Evolutionary conservation across 208 protist species (phyloP).

Genomic region (Trypanosoma boissoni): DNA sequence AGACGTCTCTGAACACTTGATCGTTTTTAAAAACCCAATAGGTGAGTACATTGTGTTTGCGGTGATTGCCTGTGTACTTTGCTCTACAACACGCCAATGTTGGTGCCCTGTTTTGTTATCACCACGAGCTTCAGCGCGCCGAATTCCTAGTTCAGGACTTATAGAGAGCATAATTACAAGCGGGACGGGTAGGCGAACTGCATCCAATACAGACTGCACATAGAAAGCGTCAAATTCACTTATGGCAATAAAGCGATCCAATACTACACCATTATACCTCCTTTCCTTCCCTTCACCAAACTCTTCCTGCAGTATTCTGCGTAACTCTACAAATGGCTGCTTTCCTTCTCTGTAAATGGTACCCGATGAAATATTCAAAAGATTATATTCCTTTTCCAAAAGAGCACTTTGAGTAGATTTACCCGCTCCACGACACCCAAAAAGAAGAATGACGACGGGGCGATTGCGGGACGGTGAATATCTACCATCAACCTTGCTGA

Average conservation of each 20-base stretch:
- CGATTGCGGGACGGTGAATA: neutral
- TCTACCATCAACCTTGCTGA: neutral
- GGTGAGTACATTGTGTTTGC: conserved; percentile 59
- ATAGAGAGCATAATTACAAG: conserved; percentile 79
- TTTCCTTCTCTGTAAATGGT: conserved; percentile 64
- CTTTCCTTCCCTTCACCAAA: conserved; percentile 52
- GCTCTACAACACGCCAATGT: conserved; percentile 65
- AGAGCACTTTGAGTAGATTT: conserved; percentile 69
- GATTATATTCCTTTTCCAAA: conserved; percentile 61
- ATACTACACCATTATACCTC: conserved; percentile 69
- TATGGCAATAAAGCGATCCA: conserved; percentile 82
- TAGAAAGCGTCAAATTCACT: conserved; percentile 86
- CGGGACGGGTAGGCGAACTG: conserved; percentile 55
- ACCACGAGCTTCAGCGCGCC: conserved; percentile 49
- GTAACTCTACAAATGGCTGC: conserved; percentile 72
- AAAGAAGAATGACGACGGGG: conserved; percentile 74
- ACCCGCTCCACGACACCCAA: conserved; percentile 75
- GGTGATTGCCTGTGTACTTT: conserved; percentile 62
- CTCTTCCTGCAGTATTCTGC: conserved; percentile 46
- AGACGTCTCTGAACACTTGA: conserved; percentile 38
- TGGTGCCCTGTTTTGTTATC: conserved; percentile 48
- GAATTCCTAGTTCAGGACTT: conserved; percentile 48
- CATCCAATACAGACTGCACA: conserved; percentile 54
- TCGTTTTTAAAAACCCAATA: conserved; percentile 43
- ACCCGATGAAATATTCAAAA: conserved; percentile 73